Percentiles rank a stretch among this genome's conserved stretches.
phyloP scores from a whole-genome alignment of 2,329 filamentous ascomycete genomes.

The Venturia oleaginea region DNA sequence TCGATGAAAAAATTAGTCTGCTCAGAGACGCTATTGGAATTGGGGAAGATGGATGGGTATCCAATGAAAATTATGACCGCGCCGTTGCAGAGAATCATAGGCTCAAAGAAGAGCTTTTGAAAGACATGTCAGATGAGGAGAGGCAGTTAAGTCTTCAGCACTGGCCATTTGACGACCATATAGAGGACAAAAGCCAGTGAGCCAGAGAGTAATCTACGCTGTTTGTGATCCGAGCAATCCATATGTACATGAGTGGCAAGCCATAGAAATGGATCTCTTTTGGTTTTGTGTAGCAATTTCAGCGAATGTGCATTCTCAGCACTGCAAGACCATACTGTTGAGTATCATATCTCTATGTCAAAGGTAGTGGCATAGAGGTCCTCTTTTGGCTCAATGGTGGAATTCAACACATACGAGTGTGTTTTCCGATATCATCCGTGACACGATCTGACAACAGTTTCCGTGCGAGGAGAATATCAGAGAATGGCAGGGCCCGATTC shows the following conservation, averaged over 20 bases:
- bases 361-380: too few relatives aligned
- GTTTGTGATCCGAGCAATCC: background rate
- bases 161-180: conserved; percentile 22
- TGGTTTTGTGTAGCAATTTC: background rate
- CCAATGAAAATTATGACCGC: conserved; percentile 2
- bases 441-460: too few relatives aligned
- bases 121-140: conserved; percentile 18
- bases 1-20: background rate
- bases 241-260: background rate
- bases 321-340: too few relatives aligned
- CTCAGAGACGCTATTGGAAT: conserved; percentile 2
- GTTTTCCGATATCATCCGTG: too few relatives aligned
- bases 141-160: conserved; percentile 19
- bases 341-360: too few relatives aligned
- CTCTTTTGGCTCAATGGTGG: too few relatives aligned
- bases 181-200: conserved; percentile 15
- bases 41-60: conserved; percentile 7
- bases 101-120: conserved; percentile 18
- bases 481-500: too few relatives aligned
- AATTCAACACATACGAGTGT: too few relatives aligned
- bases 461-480: too few relatives aligned
- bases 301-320: too few relatives aligned
- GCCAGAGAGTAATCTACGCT: conserved; percentile 12
- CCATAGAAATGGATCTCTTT: background rate
- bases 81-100: conserved; percentile 4